Base-by-base conservation (phyloP, 495 filamentous ascomycete genomes). In the Penicillium pulvis region DNA sequence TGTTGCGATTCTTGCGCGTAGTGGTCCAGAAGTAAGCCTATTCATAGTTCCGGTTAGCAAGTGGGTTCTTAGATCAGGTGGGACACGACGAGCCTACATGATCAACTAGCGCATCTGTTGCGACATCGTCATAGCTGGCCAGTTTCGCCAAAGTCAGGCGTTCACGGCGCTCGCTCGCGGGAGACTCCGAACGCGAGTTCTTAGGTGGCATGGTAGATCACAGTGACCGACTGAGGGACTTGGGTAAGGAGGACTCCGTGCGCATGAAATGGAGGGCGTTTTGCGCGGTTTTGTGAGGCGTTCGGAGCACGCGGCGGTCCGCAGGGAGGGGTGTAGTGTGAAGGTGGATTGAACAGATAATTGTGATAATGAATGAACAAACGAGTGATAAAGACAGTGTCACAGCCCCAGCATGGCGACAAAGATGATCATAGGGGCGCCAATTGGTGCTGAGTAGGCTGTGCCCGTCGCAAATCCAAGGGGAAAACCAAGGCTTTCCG, bases 1-100 rank as follows among this genome's bases (percentile, higher is more conserved):
- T 90, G 42, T 84, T 87, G 43, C 90, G 88, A 63, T 97, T 97
- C 72, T 99, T 99, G 47, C 92, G 92, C 44, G 96, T 96, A 9
- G 83, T 89, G 12, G 93, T 92, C 94, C 95, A 98, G 75, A 90
- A 98, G 69, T 90, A 96, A 14, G 88, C 87, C 95, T 98, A 67
- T 52, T 36, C 46, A 16, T 48, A 46, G 55, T 36, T 12, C 16
- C 30, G 19, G 64, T 75, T 57, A 75, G 65, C 55, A 49, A 35
- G 26, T 46, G 59, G 42, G 16, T 11, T 19, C 35, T 31, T 9
- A n/a, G 17, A 12, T 57, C n/a, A 51, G 20, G 48, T 19, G 17
- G 60, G 19, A 51, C 19, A 36, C 24, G 52, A 60, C 45, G 43
- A 26, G 80, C 90, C 70, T 81, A 97, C 94, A 73, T 90, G 90